A percentile compares a stretch with the other conserved stretches of the same genome.
Conservation (phyloP, 139 green algal species). For the Pseudopediastrum boryanum region DNA sequence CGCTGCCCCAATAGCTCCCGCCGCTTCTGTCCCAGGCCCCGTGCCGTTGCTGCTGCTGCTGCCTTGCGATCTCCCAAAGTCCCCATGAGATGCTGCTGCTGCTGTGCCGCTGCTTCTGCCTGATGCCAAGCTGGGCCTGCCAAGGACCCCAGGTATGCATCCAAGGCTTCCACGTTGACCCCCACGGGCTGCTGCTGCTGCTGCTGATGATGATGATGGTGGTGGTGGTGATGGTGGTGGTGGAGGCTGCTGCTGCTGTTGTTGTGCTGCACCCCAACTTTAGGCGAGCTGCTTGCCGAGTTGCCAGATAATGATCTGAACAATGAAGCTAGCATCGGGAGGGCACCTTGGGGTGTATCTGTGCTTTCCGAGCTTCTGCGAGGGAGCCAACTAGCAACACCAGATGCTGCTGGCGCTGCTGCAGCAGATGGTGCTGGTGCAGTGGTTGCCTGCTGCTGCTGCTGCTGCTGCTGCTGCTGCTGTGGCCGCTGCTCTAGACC, state of each 20-base stretch:
- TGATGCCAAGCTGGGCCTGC: conserved; percentile 8
- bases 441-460: too few relatives aligned
- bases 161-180: not conserved
- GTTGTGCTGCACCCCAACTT: too few relatives aligned
- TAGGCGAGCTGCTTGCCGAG: too few relatives aligned
- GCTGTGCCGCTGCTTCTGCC: conserved; percentile 3
- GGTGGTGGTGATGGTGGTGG: not conserved
- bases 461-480: too few relatives aligned
- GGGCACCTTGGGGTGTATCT: too few relatives aligned
- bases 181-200: conserved; percentile 11
- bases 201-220: not conserved
- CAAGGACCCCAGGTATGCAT: not conserved
- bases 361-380: too few relatives aligned
- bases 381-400: too few relatives aligned
- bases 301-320: too few relatives aligned
- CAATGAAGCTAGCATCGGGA: too few relatives aligned
- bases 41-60: conserved; percentile 2
- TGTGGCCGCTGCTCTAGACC: too few relatives aligned
- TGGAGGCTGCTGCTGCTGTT: too few relatives aligned
- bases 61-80: not conserved
- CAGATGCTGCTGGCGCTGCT: not conserved
- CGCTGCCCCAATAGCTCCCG: conserved; percentile 19
- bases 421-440: not conserved
- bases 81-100: conserved; percentile 11
- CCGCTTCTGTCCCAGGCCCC: conserved; percentile 12